phyloP scores from a whole-genome alignment of 1,284 basidiomycete genomes.

The Volvariella surrecta region DNA sequence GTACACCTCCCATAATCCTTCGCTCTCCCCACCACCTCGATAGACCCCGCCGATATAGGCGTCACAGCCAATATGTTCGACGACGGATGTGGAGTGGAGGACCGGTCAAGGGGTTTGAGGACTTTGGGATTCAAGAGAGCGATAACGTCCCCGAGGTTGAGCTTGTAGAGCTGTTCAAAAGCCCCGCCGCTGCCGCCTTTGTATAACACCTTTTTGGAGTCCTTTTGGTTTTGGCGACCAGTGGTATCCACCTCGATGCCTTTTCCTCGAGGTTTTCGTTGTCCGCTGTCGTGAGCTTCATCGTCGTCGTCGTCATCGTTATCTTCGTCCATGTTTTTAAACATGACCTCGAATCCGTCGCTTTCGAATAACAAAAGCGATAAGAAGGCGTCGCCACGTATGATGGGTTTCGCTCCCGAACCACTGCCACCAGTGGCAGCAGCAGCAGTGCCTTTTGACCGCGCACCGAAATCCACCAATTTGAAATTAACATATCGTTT shows the following conservation, averaged over 20 bases:
- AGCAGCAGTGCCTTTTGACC: slow-evolving; percentile 29
- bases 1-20: slow-evolving; percentile 80
- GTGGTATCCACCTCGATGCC: neutral
- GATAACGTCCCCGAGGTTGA: slow-evolving; percentile 84
- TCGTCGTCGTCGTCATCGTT: neutral
- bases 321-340: slow-evolving; percentile 25
- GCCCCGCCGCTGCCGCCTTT: slow-evolving; percentile 88
- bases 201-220: slow-evolving; percentile 55
- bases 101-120: slow-evolving; percentile 57
- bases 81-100: slow-evolving; percentile 61
- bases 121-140: slow-evolving; percentile 86
- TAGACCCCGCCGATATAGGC: slow-evolving; percentile 71
- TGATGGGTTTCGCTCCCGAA: slow-evolving; percentile 43
- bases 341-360: slow-evolving; percentile 54
- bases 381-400: slow-evolving; percentile 77
- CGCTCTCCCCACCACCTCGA: slow-evolving; percentile 81
- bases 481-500: slow-evolving; percentile 80
- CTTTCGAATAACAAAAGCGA: slow-evolving; percentile 85
- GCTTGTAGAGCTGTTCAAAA: slow-evolving; percentile 80
- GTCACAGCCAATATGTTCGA: slow-evolving; percentile 84
- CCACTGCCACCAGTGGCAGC: slow-evolving; percentile 27
- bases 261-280: slow-evolving; percentile 35
- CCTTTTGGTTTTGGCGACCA: slow-evolving; percentile 7
- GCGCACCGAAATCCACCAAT: slow-evolving; percentile 74
- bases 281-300: slow-evolving; percentile 12